Evolutionary conservation across 2,329 filamentous ascomycete genomes (phyloP), one percentile per base, ranked within the genome.

Genomic region (Curvularia eragrostidis): DNA sequence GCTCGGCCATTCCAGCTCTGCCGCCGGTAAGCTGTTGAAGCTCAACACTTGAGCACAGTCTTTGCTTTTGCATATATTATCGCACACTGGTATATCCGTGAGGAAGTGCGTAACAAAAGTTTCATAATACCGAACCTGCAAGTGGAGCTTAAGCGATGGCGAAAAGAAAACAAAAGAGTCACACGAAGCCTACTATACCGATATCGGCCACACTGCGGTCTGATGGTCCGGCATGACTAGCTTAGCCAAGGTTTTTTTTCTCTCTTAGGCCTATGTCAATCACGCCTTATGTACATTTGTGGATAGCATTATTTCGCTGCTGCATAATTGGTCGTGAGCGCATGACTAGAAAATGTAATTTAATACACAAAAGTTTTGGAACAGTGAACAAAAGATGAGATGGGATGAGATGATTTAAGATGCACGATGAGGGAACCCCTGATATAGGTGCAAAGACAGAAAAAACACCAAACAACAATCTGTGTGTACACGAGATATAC

Each of bases 171-270:
- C 9, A 48, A 48, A 39, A 28, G 34, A 39, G 47, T 49, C 47
- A 49, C 47, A 49, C 34, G 39, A 48, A 48, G 23, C 39, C 12
- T 39, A 5, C 23, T 39, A 39, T 26, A 34, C 47, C 47, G 47
- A 49, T 38, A 49, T 49, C 47, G 47, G 47, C 47, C 26, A 39
- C 21, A 49, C 34, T 39, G 47, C 47, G 47, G 34, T 28, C 47
- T 28, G 34, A 23, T 21, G 47, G 47, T 36, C 19, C 21, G 18
- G 23, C 47, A 39, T 28, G 47, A 38, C 47, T 49, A 49, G 47
- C 23, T 26, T 28, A n/a, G 47, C 34, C 47, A 32, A 49, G 34
- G 23, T 26, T 49, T 49, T 49, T 48, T 39, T 49, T 39, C 19
- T 30, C 26, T 15, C 24, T 13, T 38, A 38, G 19, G 32, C 19